A percentile compares a stretch with the other conserved stretches of the same genome.
Evolutionary conservation across 345 rosid genomes (phyloP).

Genomic region (Limnanthes douglasii): DNA sequence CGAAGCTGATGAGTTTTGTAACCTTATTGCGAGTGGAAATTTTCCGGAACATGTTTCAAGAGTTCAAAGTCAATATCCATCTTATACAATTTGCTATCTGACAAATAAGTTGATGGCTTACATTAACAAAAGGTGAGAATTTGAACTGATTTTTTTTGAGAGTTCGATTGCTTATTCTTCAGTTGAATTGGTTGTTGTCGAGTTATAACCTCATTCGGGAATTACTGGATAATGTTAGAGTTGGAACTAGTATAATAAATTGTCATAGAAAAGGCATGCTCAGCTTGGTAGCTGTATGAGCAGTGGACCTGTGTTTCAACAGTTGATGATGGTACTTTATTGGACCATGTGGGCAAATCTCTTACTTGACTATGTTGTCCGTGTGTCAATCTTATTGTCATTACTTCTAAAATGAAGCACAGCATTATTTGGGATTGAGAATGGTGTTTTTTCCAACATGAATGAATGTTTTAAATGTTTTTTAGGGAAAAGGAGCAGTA

Average conservation of each 20-base stretch:
- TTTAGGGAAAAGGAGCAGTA: conserved; percentile 71
- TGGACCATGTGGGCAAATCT: too few species aligned
- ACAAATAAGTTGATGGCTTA: conserved; percentile 76
- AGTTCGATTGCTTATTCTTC: neutral
- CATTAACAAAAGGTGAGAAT: conserved; percentile 53
- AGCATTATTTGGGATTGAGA: too few species aligned
- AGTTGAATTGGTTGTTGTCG: neutral
- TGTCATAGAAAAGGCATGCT: neutral
- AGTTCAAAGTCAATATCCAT: conserved; percentile 54
- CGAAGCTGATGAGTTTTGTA: conserved; percentile 86
- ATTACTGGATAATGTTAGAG: neutral
- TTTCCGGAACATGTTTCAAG: conserved; percentile 42
- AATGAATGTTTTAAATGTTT: conserved; percentile 3
- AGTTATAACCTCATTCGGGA: neutral
- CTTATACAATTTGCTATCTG: conserved; percentile 70
- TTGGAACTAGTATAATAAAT: neutral
- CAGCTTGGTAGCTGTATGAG: neutral
- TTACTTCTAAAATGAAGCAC: too few species aligned
- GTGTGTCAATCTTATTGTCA: too few species aligned
- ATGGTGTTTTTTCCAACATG: too few species aligned
- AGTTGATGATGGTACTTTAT: too few species aligned
- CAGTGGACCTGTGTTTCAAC: neutral
- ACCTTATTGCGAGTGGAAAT: conserved; percentile 35
- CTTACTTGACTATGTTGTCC: too few species aligned
- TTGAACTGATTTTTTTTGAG: conserved; percentile 2